Base-by-base conservation (phyloP, 257 asterid species). In the Ocimum tenuiflorum region DNA sequence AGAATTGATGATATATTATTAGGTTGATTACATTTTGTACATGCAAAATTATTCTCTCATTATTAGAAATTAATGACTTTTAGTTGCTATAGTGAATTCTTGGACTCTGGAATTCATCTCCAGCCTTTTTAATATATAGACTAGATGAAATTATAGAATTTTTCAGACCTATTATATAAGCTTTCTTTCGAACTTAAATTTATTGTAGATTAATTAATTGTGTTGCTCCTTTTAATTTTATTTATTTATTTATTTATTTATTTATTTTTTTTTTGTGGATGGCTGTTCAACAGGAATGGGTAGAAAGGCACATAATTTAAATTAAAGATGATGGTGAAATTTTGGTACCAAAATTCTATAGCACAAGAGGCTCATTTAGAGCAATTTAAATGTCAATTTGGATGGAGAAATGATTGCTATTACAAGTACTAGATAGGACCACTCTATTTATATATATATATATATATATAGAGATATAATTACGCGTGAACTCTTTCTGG, bases 381-480 rank as follows among this genome's bases (percentile, higher is more conserved):
- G 80, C 80, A 71, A 63, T 63, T 60, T 74, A 27, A 66, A 80
- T 74, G 76, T 63, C 82, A 71, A 70, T 66, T 64, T 60, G 72
- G 80, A 77, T 70, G 75, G 65, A 31, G 77, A 68, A 73, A 80
- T 77, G 70, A 80, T 80, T 80, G 70, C 82, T 68, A 72, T 61
- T 41, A 76, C 85, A 59, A 80, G 79, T 72, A 74, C 77, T 66
- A 71, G 64, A 80, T 72, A 18, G 85, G 85, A 77, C 85, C 85
- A 80, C 85, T n/a, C n/a, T n/a, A n/a, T n/a, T n/a, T n/a, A n/a
- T n/a, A n/a, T n/a, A n/a, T n/a, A n/a, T n/a, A n/a, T n/a, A n/a
- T n/a, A n/a, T n/a, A n/a, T n/a, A n/a, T n/a, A n/a, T n/a, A n/a
- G n/a, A n/a, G n/a, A n/a, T n/a, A n/a, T n/a, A n/a, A n/a, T n/a